Conservation (phyloP, 2,329 filamentous ascomycete species). For the Dendryphion nanum region DNA sequence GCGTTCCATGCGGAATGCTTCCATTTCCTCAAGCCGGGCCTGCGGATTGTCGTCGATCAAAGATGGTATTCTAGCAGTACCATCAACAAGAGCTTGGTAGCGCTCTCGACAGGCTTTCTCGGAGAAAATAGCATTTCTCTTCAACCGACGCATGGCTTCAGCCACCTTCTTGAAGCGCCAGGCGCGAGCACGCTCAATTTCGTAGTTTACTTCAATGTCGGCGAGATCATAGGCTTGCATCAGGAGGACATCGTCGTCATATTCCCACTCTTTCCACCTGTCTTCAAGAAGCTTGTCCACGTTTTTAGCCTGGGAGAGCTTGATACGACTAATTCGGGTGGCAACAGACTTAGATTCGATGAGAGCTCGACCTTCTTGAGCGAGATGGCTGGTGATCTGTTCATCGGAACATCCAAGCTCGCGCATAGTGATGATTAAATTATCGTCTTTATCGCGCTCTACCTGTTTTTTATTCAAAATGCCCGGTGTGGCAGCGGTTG, state of each 20-base stretch:
- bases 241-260: slow-evolving; percentile 49
- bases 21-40: slow-evolving; percentile 33
- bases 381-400: slow-evolving; percentile 44
- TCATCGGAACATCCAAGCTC: slow-evolving; percentile 44
- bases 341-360: slow-evolving; percentile 50
- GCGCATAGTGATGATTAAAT: slow-evolving; percentile 46
- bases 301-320: slow-evolving; percentile 41
- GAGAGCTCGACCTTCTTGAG: slow-evolving; percentile 41
- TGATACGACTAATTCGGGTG: slow-evolving; percentile 48
- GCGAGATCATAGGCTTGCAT: slow-evolving; percentile 40
- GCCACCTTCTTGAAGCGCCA: slow-evolving; percentile 47
- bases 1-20: slow-evolving; percentile 16
- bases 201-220: slow-evolving; percentile 43
- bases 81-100: slow-evolving; percentile 40
- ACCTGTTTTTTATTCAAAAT: slow-evolving; percentile 45
- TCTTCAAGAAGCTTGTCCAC: slow-evolving; percentile 48
- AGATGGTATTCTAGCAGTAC: slow-evolving; percentile 46
- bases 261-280: slow-evolving; percentile 50
- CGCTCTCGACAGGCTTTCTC: slow-evolving; percentile 47
- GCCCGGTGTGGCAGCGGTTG: slow-evolving; percentile 20
- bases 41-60: slow-evolving; percentile 44
- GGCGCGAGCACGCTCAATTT: slow-evolving; percentile 41
- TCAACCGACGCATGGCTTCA: slow-evolving; percentile 42
- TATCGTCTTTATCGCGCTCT: slow-evolving; percentile 49
- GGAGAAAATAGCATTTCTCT: slow-evolving; percentile 44